phyloP scores from a whole-genome alignment of 495 filamentous ascomycete species.

The Venustampulla echinocandica region DNA sequence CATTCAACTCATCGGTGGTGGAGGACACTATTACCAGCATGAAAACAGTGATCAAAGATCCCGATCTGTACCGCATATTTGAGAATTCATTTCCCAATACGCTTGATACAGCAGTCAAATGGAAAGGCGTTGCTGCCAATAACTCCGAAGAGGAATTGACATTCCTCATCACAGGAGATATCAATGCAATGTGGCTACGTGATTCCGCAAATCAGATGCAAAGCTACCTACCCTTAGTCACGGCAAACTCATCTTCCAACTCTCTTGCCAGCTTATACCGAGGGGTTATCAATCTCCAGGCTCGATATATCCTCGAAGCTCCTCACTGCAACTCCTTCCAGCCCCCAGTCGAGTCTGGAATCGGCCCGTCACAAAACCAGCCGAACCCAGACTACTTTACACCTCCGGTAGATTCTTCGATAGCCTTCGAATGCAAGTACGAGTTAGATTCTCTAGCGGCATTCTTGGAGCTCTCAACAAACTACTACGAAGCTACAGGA shows the following conservation, averaged over 20 bases:
- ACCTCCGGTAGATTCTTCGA: conserved; percentile 28
- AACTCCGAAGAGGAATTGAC: conserved; percentile 35
- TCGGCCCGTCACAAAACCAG: conserved; percentile 33
- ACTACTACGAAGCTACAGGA: conserved; percentile 52
- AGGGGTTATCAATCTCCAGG: conserved; percentile 59
- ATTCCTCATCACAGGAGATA: conserved; percentile 40
- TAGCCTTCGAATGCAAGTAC: conserved; percentile 51
- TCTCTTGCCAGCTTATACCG: conserved; percentile 51
- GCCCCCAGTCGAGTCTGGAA: conserved; percentile 45
- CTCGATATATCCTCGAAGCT: conserved; percentile 47
- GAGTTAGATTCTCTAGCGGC: conserved; percentile 61
- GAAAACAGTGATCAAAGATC: conserved; percentile 44
- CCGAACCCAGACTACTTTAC: conserved; percentile 25
- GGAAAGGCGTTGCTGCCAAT: conserved; percentile 44
- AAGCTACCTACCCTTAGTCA: conserved; percentile 50
- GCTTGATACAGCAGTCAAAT: conserved; percentile 58
- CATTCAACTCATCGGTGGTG: conserved; percentile 48
- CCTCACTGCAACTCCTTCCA: conserved; percentile 63
- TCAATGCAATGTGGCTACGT: conserved; percentile 57
- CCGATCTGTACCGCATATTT: conserved; percentile 58
- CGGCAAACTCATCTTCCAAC: conserved; percentile 31
- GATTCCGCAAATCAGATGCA: conserved; percentile 62
- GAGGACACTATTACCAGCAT: conserved; percentile 44
- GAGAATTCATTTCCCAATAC: conserved; percentile 59
- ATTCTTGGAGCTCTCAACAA: conserved; percentile 48